Evolutionary conservation across 2,329 filamentous ascomycete genomes (phyloP), one percentile per base, ranked within the genome.

Genomic region (Didymella glomerata): DNA sequence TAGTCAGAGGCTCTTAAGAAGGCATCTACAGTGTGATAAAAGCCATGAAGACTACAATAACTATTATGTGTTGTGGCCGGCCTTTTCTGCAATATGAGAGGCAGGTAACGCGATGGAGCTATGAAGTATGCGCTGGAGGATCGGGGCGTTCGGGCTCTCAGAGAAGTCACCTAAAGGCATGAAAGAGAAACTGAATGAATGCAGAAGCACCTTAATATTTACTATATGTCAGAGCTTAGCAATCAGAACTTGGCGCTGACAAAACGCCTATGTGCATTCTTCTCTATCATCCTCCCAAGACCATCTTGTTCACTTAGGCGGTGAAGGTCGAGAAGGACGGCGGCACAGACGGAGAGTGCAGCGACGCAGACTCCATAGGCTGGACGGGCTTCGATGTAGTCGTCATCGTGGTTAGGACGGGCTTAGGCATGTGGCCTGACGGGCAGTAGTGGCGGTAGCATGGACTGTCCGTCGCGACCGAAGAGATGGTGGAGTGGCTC

Each of bases 371-470:
- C 9, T 9, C n/a, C 2, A 32, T n/a, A 20, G 50, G 5, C n/a
- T n/a, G 16, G 9, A 27, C 14, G 22, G 44, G 27, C 9, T 40
- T 22, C 2, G 24, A 18, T 16, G 16, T 25, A 2, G 25, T 54
- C 5, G 25, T 1, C n/a, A 27, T 40, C 18, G 18, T 48, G 2
- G 52, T 54, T 3, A 25, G 20, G 6, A 2, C 2, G 6, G 20
- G 20, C n/a, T 22, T 14, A 4, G 38, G 11, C 4, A 11, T 24
- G 11, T 24, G 6, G 10, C 20, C 20, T 14, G 20, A 14, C 0
- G 38, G 45, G 9, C 45, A 58, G 49, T 54, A 58, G 45, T 58
- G 49, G 10, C 24, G 30, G 16, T 22, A 38, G 20, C 49, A 53
- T 1, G 28, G 6, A 6, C 36, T 38, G 6, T 44, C 28, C 4